Conservation (phyloP, 2,329 filamentous ascomycete species). For the Xylogone sp. region DNA sequence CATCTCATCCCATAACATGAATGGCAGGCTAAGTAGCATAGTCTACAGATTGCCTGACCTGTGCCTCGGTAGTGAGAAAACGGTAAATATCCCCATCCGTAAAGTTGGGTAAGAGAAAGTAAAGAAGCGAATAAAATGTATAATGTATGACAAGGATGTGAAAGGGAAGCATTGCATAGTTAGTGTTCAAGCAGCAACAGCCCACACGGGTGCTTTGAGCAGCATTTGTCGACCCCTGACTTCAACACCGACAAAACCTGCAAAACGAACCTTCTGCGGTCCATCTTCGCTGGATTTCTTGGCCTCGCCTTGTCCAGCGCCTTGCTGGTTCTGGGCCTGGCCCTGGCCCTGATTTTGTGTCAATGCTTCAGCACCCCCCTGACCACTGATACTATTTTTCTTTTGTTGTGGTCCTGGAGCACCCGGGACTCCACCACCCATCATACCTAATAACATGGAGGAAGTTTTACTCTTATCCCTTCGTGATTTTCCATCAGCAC, state of each 20-base stretch:
- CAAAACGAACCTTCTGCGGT: slow-evolving; percentile 61
- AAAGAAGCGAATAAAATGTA: neutral
- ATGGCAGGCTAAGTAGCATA: too few relatives aligned
- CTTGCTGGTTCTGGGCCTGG: slow-evolving; percentile 4
- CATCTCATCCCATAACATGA: neutral
- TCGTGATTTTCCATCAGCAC: slow-evolving; percentile 18
- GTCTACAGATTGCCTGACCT: too few relatives aligned
- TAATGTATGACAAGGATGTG: neutral
- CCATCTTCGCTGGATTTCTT: slow-evolving; percentile 25
- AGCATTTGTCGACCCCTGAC: slow-evolving; percentile 73
- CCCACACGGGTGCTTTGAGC: slow-evolving; percentile 73
- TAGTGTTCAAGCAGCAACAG: slow-evolving; percentile 30
- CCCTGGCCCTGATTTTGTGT: neutral
- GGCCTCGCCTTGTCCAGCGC: slow-evolving; percentile 14
- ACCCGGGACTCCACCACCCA: slow-evolving; percentile 24
- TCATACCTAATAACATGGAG: slow-evolving; percentile 34
- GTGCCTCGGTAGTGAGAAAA: neutral
- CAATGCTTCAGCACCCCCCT: slow-evolving; percentile 5
- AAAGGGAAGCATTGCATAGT: too few relatives aligned
- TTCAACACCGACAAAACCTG: slow-evolving; percentile 71
- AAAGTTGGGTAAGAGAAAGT: neutral
- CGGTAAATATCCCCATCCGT: neutral
- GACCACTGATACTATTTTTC: slow-evolving; percentile 1
- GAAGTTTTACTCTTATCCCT: slow-evolving; percentile 24
- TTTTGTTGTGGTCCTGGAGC: slow-evolving; percentile 10